Conservation (phyloP, 1,284 basidiomycete genomes). For the Leccinum proliferum region DNA sequence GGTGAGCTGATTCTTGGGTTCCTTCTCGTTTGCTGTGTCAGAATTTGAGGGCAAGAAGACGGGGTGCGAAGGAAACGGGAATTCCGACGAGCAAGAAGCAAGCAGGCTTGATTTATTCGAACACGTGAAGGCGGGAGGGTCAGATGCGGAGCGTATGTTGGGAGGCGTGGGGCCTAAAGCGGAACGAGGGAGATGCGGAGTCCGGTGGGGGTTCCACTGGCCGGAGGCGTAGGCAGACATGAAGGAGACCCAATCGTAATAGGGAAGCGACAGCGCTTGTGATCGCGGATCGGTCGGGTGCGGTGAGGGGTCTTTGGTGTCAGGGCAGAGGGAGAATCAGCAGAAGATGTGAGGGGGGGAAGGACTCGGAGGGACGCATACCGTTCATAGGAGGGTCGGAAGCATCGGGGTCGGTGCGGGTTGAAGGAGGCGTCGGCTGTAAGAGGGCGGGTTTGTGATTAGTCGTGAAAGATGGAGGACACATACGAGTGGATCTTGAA, state of each 20-base stretch:
- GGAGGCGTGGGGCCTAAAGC: conserved; percentile 23
- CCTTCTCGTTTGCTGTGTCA: conserved; percentile 19
- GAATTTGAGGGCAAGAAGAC: conserved; percentile 8
- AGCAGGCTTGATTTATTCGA: conserved; percentile 10
- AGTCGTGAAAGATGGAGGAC: not conserved
- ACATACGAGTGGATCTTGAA: conserved; percentile 13
- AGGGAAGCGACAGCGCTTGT: conserved; percentile 26
- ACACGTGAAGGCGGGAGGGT: conserved; percentile 4
- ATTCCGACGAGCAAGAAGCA: conserved; percentile 12
- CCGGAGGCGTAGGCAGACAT: conserved; percentile 71
- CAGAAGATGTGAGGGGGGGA: not conserved
- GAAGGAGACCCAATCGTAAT: conserved; percentile 74
- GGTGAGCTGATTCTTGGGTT: conserved; percentile 18
- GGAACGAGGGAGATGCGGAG: conserved; percentile 58
- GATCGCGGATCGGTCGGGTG: conserved; percentile 13
- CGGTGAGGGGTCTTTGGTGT: conserved; percentile 7
- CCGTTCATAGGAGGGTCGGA: conserved; percentile 22
- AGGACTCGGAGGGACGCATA: conserved; percentile 9
- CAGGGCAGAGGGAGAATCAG: conserved; percentile 24
- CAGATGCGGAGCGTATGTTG: conserved; percentile 9
- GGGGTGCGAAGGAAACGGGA: conserved; percentile 4
- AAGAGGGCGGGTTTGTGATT: not conserved
- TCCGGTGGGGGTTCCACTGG: conserved; percentile 75
- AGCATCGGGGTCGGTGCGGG: conserved; percentile 9
- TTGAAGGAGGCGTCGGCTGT: conserved; percentile 6